Base-by-base conservation (phyloP, 2,329 filamentous ascomycete genomes). In the Coniella vitis region DNA sequence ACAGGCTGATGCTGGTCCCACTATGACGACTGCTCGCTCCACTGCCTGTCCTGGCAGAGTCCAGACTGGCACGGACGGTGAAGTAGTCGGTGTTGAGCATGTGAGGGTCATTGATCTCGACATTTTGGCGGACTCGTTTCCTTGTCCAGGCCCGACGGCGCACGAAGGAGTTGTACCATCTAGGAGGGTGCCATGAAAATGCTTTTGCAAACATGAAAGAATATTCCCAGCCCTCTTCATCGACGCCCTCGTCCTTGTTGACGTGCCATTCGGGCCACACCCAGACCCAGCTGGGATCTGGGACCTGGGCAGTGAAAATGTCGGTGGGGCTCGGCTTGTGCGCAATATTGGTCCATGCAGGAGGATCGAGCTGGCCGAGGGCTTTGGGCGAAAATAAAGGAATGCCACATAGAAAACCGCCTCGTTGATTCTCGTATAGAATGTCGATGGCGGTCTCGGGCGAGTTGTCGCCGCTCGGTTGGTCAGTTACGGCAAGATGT, bases 81-180 rank as follows among this genome's bases (percentile, higher is more conserved):
- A 95, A 95, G 63, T 95, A 95, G 54, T 91, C 85, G 2, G 80
- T 71, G 54, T 79, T 87, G 48, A 90, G 72, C 69, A 83, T 76
- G 57, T 89, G 81, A 1, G 79, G 77, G 55, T 83, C 76, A 43
- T 67, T 65, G 20, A 66, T 62, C 35, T 72, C 63, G 4, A 68
- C 63, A 12, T 63, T 71, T 61, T 79, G 79, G 67, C 86, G 87
- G 45, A 86, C 76, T 31, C 93, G 76, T 64, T 87, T 86, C 38
- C 93, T 76, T 47, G 91, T 81, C 93, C 93, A 98, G 19, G 88
- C 81, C 54, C 93, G 78, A 57, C 93, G 75, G 32, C 93, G 78
- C n/a, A 96, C 93, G 62, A 91, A 98, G 1, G 89, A 95, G 64
- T 90, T 91, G 67, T 89, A 95, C 90, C 91, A 97, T 21, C 81